These are phyloP conservation scores for Cicer arietinum DNA, from an alignment of 306 rosid genomes.

Conservation along the genomic window DNA sequence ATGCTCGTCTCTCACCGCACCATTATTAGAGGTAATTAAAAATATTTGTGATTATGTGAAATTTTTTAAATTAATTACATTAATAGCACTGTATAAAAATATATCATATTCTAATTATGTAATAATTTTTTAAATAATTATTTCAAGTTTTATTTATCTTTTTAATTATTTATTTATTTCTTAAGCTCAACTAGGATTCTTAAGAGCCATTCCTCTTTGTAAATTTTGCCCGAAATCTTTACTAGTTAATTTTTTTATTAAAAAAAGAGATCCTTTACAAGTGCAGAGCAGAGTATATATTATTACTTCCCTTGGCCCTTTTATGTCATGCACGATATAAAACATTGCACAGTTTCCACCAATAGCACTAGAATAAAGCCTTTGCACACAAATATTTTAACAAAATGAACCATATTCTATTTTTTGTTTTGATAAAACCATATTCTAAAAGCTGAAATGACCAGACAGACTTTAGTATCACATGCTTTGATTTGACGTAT, in stretches of 20 bases:
- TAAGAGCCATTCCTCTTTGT: too few relatives aligned
- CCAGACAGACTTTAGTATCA: conserved; percentile 51
- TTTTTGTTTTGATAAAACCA: conserved; percentile 21
- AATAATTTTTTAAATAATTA: too few relatives aligned
- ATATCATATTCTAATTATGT: too few relatives aligned
- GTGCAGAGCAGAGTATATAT: conserved; percentile 40
- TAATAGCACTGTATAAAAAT: too few relatives aligned
- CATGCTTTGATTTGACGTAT: conserved; percentile 57
- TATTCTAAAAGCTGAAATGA: conserved; percentile 47
- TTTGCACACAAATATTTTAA: conserved; percentile 27
- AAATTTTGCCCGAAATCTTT: neutral
- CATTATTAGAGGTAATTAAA: too few relatives aligned
- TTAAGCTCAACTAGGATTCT: too few relatives aligned
- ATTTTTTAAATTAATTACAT: too few relatives aligned
- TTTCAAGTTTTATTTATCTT: too few relatives aligned
- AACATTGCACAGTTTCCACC: conserved; percentile 16
- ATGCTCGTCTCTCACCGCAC: too few relatives aligned
- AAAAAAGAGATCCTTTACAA: conserved; percentile 27
- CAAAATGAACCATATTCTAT: conserved; percentile 51
- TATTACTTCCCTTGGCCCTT: neutral
- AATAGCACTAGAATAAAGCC: conserved; percentile 46
- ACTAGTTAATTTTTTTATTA: neutral
- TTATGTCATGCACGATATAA: conserved; percentile 15
- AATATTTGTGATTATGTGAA: too few relatives aligned
- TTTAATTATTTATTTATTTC: too few relatives aligned